Percentiles rank a stretch among this genome's conserved stretches.
These are phyloP conservation scores for Carex arenaria DNA, from an alignment of 202 grass and related monocot genomes.

Conservation along the genomic window DNA sequence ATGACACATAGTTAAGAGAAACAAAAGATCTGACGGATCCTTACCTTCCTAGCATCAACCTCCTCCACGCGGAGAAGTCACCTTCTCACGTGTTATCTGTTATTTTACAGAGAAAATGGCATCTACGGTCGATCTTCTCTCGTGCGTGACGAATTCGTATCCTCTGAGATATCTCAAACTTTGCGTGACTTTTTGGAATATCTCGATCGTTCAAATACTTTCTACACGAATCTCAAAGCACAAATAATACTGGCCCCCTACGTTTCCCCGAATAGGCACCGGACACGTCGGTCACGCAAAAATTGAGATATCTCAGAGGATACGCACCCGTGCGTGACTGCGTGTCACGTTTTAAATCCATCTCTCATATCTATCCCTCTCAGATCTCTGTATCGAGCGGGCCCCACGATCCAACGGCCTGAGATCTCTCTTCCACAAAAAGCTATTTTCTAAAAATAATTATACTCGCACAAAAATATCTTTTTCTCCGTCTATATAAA, in stretches of 20 bases:
- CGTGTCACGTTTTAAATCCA: neutral
- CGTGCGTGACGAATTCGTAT: too few species aligned
- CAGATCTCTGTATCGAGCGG: neutral
- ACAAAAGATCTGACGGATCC: neutral
- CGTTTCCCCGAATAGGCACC: too few species aligned
- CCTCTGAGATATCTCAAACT: too few species aligned
- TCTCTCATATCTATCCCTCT: neutral
- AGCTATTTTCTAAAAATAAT: neutral
- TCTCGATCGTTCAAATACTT: too few species aligned
- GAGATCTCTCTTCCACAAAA: neutral
- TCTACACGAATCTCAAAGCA: too few species aligned
- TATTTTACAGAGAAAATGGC: neutral
- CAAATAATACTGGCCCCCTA: too few species aligned
- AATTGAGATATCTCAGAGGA: too few species aligned
- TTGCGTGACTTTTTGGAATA: too few species aligned
- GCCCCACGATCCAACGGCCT: neutral
- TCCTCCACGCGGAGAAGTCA: neutral
- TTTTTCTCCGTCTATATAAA: neutral
- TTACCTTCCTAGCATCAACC: conserved; percentile 2
- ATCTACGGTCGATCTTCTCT: neutral
- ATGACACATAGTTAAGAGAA: neutral
- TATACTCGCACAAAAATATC: too few species aligned
- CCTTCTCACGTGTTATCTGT: neutral
- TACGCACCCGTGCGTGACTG: neutral
- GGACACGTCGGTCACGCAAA: too few species aligned